phyloP scores from a whole-genome alignment of 2,329 filamentous ascomycete species.

The Hortaea werneckii region DNA sequence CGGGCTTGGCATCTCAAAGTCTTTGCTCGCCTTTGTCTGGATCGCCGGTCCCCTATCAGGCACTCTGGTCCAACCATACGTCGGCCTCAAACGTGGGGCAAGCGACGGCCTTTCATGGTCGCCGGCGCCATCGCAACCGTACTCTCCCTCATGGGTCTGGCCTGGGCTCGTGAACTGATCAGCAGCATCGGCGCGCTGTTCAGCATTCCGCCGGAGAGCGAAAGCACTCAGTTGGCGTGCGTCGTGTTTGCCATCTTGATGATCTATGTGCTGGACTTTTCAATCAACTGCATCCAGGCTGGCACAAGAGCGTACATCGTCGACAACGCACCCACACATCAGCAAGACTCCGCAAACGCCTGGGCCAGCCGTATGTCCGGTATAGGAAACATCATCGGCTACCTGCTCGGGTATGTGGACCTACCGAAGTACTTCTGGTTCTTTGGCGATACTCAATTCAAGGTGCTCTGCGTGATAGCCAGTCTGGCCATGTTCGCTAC shows the following conservation, averaged over 20 bases:
- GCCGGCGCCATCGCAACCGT: slow-evolving; percentile 41
- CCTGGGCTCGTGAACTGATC: slow-evolving; percentile 47
- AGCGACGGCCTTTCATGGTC: slow-evolving; percentile 43
- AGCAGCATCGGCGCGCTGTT: slow-evolving; percentile 56
- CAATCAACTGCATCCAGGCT: slow-evolving; percentile 93
- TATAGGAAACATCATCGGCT: slow-evolving; percentile 83
- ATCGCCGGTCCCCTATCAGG: slow-evolving; percentile 47
- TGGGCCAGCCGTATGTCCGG: slow-evolving; percentile 85
- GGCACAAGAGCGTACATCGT: slow-evolving; percentile 86
- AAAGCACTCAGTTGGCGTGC: slow-evolving; percentile 33
- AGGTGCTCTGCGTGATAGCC: slow-evolving; percentile 80
- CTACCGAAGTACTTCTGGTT: slow-evolving; percentile 66
- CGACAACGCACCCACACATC: slow-evolving; percentile 82
- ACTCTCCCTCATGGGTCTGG: slow-evolving; percentile 39
- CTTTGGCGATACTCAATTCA: slow-evolving; percentile 82
- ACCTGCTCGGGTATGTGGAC: slow-evolving; percentile 75
- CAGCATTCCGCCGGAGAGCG: slow-evolving; percentile 47
- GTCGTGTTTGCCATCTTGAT: slow-evolving; percentile 74
- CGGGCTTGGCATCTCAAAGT: slow-evolving; percentile 43
- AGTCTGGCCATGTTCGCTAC: slow-evolving; percentile 62
- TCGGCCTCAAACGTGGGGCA: slow-evolving; percentile 43
- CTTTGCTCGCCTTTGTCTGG: slow-evolving; percentile 43
- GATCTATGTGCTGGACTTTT: slow-evolving; percentile 85
- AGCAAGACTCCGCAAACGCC: slow-evolving; percentile 87
- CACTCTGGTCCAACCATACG: slow-evolving; percentile 43